Base-by-base conservation (phyloP, 202 grass and related monocot genomes). In the Thinopyrum obtusiflorum region DNA sequence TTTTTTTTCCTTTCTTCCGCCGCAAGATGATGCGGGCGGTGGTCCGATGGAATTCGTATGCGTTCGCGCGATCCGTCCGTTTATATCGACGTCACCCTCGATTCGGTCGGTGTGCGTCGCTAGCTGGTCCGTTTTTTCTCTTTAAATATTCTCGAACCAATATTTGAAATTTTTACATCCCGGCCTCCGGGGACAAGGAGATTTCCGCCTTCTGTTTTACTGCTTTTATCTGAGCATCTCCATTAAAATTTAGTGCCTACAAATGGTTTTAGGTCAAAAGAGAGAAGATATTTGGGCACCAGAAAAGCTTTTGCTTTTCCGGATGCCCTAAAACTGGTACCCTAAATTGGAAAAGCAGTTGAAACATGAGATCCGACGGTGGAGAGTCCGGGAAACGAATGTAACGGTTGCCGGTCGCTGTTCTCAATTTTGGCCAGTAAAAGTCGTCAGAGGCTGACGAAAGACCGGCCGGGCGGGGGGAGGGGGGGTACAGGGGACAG, bases 11-110 rank as follows among this genome's bases (percentile, higher is more conserved):
- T 53, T 53, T 53, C 49, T 53, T 53, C 49, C 2, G 17, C 49
- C 49, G 49, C 49, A 53, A 53, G 49, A 53, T 53, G 49, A 7
- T 53, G 49, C 49, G 49, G 49, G 49, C 49, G 49, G 49, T 53
- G 49, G 49, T 53, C 49, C 49, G 25, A 82, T 29, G 51, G 78
- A 61, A 53, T 84, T 65, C 61, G 70, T 53, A 53, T 32, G 82
- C 29, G 15, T 53, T 23, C 87, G 61, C 70, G 82, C 82, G 82
- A 63, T 63, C 70, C 78, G 28, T 29, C 78, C 71, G 82, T 89
- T 77, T 81, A 27, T 67, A 81, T 8, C 13, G 49, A 85, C 69
- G 44, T 46, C 77, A 61, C 31, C 44, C 2, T 21, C 63, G 76
- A 20, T 74, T 82, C 3, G 1, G 60, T 61, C 49, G 49, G 49